Evolutionary conservation across 345 rosid species (phyloP).

Genomic region (Lepidium didymum): DNA sequence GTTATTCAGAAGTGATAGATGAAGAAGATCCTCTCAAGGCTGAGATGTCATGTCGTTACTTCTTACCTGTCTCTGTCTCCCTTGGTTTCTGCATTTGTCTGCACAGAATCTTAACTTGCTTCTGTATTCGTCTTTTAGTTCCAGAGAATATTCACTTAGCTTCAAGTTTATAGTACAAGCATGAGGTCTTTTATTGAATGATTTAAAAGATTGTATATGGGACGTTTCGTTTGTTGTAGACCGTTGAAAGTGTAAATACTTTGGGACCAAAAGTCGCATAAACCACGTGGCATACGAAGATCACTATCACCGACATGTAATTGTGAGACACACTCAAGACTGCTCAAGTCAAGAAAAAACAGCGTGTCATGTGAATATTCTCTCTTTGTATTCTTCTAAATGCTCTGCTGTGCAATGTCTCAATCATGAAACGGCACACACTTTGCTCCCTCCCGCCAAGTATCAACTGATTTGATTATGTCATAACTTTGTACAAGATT

Average conservation of each 20-base stretch:
- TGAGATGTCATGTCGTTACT: background rate
- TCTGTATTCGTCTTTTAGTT: background rate
- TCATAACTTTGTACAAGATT: background rate
- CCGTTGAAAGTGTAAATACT: background rate
- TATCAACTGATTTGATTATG: background rate
- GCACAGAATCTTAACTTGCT: background rate
- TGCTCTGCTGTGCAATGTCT: background rate
- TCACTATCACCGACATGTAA: background rate
- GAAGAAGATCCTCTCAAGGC: background rate
- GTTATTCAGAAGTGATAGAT: too few relatives aligned
- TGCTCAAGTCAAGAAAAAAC: background rate
- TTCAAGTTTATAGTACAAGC: background rate
- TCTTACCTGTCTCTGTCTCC: background rate
- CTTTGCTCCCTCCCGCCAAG: background rate
- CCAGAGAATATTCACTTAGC: background rate
- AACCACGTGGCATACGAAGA: background rate
- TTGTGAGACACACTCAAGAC: background rate
- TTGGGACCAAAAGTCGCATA: background rate
- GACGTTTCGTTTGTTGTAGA: background rate
- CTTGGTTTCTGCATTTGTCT: background rate
- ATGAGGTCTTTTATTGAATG: background rate
- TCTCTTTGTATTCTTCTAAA: background rate
- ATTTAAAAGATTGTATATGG: background rate
- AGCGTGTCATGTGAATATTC: background rate
- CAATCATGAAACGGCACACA: constrained; percentile 1